Evolutionary conservation across 371 early-diverging fungal species (phyloP).

Genomic region (Apophysomyces sp.): DNA sequence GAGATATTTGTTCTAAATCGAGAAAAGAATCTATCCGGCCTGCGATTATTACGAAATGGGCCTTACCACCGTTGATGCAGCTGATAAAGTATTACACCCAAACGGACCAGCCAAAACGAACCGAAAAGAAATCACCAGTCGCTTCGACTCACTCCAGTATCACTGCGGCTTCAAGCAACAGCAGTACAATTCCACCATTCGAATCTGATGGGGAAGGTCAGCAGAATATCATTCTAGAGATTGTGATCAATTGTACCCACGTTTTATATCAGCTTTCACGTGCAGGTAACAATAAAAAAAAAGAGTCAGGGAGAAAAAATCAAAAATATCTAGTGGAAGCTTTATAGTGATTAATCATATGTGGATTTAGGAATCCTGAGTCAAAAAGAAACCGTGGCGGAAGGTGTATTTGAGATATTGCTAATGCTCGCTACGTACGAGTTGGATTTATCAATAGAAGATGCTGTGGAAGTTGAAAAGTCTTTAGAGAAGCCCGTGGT

Average conservation of each 20-base stretch:
- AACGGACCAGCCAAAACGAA: background rate
- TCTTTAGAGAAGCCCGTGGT: background rate
- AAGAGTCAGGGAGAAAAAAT: too few relatives aligned
- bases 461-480: background rate
- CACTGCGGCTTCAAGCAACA: conserved; percentile 8
- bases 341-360: background rate
- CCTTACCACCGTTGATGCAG: conserved; percentile 40
- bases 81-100: conserved; percentile 31
- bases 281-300: conserved; percentile 19
- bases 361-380: conserved; percentile 31
- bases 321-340: too few relatives aligned
- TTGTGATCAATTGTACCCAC: conserved; percentile 44
- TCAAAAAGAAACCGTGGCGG: conserved; percentile 35
- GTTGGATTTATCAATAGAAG: conserved; percentile 3
- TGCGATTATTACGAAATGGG: conserved; percentile 53
- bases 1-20: background rate
- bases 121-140: conserved; percentile 4
- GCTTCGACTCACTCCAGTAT: conserved; percentile 4
- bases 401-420: conserved; percentile 36
- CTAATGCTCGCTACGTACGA: conserved; percentile 35
- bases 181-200: conserved; percentile 3
- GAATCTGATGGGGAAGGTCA: background rate
- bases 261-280: conserved; percentile 41
- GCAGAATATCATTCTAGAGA: conserved; percentile 31
- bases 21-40: conserved; percentile 45